Percentiles rank a stretch among this genome's conserved stretches.
phyloP scores from a whole-genome alignment of 2,329 filamentous ascomycete genomes.

The Gyromitra esculenta region DNA sequence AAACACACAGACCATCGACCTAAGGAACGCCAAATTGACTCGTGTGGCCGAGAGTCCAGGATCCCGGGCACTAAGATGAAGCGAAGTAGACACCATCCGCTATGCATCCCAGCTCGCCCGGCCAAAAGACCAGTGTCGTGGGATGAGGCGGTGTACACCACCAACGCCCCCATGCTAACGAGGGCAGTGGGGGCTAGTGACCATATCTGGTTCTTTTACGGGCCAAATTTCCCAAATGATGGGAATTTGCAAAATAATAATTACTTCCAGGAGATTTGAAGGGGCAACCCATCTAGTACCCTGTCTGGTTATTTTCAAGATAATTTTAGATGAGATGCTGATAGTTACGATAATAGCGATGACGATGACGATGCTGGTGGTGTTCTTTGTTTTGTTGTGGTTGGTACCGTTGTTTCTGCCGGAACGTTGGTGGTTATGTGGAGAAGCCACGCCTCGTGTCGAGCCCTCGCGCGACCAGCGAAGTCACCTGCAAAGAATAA shows the following conservation, averaged over 20 bases:
- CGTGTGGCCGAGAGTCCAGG: slow-evolving; percentile 48
- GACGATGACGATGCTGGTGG: slow-evolving; percentile 41
- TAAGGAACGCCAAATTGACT: slow-evolving; percentile 52
- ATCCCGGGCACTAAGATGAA: slow-evolving; percentile 54
- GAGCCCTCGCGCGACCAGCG: slow-evolving; percentile 47
- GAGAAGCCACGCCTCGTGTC: slow-evolving; percentile 51
- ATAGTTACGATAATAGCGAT: slow-evolving; percentile 41
- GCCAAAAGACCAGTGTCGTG: slow-evolving; percentile 50
- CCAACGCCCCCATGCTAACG: slow-evolving; percentile 36
- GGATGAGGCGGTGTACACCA: slow-evolving; percentile 51
- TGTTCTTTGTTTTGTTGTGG: slow-evolving; percentile 45
- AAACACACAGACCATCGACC: slow-evolving; percentile 51
- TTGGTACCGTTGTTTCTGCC: slow-evolving; percentile 45
- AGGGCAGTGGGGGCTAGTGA: slow-evolving; percentile 49
- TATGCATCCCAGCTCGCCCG: slow-evolving; percentile 47
- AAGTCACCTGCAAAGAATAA: slow-evolving; percentile 55
- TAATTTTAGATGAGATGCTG: slow-evolving; percentile 45
- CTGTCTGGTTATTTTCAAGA: slow-evolving; percentile 23
- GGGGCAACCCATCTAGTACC: slow-evolving; percentile 38
- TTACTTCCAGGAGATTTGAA: slow-evolving; percentile 49
- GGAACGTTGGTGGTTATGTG: slow-evolving; percentile 49
- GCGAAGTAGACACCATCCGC: slow-evolving; percentile 53
- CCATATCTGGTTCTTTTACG: slow-evolving; percentile 48
- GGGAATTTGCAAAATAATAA: slow-evolving; percentile 52
- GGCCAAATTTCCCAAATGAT: slow-evolving; percentile 39